phyloP scores from a whole-genome alignment of 2,329 filamentous ascomycete genomes.

The Blastomyces parvus region DNA sequence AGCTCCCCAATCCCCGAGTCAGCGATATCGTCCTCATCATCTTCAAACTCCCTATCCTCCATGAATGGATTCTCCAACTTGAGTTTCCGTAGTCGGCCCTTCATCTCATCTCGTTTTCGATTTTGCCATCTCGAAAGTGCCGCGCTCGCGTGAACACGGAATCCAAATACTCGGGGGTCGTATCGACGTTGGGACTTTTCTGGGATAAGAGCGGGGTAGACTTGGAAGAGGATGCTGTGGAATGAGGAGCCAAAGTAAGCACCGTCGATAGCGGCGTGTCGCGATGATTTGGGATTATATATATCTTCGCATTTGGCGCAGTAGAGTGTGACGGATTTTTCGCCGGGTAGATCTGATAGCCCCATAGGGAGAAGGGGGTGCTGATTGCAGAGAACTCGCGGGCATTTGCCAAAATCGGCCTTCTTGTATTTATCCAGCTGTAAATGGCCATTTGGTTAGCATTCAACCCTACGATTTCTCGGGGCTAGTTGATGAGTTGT shows the following conservation, averaged over 20 bases:
- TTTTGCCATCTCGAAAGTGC: slow-evolving; percentile 88
- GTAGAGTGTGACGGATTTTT: slow-evolving; percentile 91
- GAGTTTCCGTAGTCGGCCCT: slow-evolving; percentile 59
- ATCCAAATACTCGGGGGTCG: slow-evolving; percentile 83
- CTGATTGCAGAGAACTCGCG: slow-evolving; percentile 86
- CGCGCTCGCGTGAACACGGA: slow-evolving; percentile 85
- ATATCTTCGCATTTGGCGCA: slow-evolving; percentile 95
- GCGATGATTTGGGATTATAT: slow-evolving; percentile 96
- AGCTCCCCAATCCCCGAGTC: slow-evolving; percentile 12
- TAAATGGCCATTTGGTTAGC: background rate
- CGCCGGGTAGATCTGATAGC: slow-evolving; percentile 76
- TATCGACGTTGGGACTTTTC: slow-evolving; percentile 79
- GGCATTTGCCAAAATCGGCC: slow-evolving; percentile 94
- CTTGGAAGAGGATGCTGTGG: slow-evolving; percentile 98
- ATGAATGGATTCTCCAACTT: slow-evolving; percentile 68
- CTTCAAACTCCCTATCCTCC: slow-evolving; percentile 50
- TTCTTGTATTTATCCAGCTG: slow-evolving; percentile 99
- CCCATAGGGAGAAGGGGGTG: slow-evolving; percentile 94
- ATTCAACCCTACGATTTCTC: background rate
- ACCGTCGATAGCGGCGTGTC: slow-evolving; percentile 89
- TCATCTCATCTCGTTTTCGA: slow-evolving; percentile 69
- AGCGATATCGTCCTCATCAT: slow-evolving; percentile 13
- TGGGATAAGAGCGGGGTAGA: slow-evolving; percentile 84
- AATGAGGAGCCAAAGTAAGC: slow-evolving; percentile 98
- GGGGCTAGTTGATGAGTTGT: slow-evolving; percentile 8